Conservation (phyloP, 2,329 filamentous ascomycete species). For the Lecanicillium sp. region DNA sequence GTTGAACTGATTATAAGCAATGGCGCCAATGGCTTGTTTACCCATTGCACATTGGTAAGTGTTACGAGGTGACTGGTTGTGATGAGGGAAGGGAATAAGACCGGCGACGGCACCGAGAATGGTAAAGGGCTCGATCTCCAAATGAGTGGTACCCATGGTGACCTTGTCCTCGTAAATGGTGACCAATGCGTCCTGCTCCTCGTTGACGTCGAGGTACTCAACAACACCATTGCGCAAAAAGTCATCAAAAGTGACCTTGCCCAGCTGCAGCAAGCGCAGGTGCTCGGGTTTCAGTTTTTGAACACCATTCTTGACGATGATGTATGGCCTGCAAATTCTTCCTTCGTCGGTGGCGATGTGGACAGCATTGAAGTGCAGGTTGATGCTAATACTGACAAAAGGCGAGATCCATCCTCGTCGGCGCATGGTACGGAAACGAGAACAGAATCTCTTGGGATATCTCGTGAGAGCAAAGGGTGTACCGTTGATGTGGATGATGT, state of each 20-base stretch:
- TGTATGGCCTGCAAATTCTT: conserved; percentile 89
- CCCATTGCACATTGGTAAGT: conserved; percentile 99
- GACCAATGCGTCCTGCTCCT: conserved; percentile 94
- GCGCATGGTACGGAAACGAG: conserved; percentile 77
- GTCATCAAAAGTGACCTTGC: conserved; percentile 86
- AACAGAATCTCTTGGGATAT: conserved; percentile 79
- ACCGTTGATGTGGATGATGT: conserved; percentile 91
- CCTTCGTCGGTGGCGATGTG: conserved; percentile 97
- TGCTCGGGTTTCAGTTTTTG: conserved; percentile 75
- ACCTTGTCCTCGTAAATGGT: conserved; percentile 85
- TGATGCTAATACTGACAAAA: conserved; percentile 95
- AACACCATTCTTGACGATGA: conserved; percentile 84
- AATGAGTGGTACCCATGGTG: conserved; percentile 76
- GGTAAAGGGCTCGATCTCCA: conserved; percentile 98
- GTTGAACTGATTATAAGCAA: conserved; percentile 96
- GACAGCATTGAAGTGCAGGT: conserved; percentile 83
- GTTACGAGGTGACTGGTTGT: conserved; percentile 97
- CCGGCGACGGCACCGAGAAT: conserved; percentile 92
- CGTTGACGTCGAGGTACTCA: conserved; percentile 96
- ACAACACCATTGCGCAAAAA: conserved; percentile 85
- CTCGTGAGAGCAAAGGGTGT: conserved; percentile 85
- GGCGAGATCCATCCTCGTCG: conserved; percentile 89
- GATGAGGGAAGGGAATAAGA: conserved; percentile 94
- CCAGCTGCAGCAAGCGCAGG: conserved; percentile 73
- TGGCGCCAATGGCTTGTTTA: conserved; percentile 98